These are phyloP conservation scores for Mikania micrantha DNA, from an alignment of 129 eudicot species.

Conservation along the genomic window DNA sequence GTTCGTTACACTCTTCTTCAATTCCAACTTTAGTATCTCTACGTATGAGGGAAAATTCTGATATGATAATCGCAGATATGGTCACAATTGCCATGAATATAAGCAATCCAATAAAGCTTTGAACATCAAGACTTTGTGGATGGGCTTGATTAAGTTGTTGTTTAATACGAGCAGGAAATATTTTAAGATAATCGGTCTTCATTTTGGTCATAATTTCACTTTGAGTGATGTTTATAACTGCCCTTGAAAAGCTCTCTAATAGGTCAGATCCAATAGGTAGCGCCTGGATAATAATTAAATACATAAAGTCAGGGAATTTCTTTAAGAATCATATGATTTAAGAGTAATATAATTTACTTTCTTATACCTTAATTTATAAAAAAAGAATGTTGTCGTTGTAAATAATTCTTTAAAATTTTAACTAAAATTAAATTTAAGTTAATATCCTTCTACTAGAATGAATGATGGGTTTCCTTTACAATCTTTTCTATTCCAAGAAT, in stretches of 20 bases:
- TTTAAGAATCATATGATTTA: too few relatives aligned
- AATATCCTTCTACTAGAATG: too few relatives aligned
- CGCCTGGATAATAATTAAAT: slow-evolving; percentile 18
- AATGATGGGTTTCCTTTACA: not conserved
- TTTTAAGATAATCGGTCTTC: slow-evolving; percentile 18
- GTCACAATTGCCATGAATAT: slow-evolving; percentile 20
- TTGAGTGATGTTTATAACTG: slow-evolving; percentile 21
- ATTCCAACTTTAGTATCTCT: not conserved
- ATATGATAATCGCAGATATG: slow-evolving; percentile 12
- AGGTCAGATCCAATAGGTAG: slow-evolving; percentile 14
- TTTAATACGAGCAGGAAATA: not conserved
- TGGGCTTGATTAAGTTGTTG: not conserved
- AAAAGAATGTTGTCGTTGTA: too few relatives aligned
- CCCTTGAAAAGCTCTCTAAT: slow-evolving; percentile 12
- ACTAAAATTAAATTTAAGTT: too few relatives aligned
- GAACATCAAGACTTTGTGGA: slow-evolving; percentile 24
- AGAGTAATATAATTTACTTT: too few relatives aligned
- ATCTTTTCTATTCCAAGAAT: too few relatives aligned
- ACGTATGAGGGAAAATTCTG: slow-evolving; percentile 8
- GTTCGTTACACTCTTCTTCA: not conserved
- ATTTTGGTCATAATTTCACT: slow-evolving; percentile 10
- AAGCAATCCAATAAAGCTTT: slow-evolving; percentile 19
- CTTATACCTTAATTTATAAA: too few relatives aligned
- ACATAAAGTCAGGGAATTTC: not conserved
- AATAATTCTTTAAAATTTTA: too few relatives aligned